These are phyloP conservation scores for Apocynum venetum DNA, from an alignment of 257 asterid genomes.

Conservation along the genomic window DNA sequence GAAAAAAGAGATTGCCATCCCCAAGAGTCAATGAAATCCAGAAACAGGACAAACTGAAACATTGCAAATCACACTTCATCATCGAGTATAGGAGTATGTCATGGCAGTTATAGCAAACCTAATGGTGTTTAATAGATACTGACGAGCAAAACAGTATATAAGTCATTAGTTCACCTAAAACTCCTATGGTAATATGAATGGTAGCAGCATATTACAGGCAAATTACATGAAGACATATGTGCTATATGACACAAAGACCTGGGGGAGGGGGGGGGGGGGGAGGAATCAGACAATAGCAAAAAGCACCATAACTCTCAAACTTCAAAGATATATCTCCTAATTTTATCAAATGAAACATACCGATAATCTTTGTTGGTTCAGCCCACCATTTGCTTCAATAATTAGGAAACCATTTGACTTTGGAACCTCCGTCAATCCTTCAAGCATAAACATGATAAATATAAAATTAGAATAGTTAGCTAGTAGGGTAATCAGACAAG, in stretches of 20 bases:
- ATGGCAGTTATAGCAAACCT: neutral
- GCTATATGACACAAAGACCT: neutral
- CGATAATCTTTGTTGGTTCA: conserved; percentile 97
- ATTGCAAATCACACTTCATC: neutral
- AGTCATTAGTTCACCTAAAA: neutral
- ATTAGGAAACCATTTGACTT: conserved; percentile 82
- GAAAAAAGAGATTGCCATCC: neutral
- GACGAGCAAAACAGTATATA: neutral
- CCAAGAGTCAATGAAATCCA: neutral
- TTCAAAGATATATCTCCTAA: neutral
- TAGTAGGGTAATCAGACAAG: conserved; percentile 4
- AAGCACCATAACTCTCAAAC: neutral
- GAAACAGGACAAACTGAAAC: too few relatives aligned
- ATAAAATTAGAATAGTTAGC: neutral
- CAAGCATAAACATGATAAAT: conserved; percentile 22
- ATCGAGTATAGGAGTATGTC: neutral
- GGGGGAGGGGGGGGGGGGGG: neutral
- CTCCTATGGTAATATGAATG: neutral
- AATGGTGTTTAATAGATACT: neutral
- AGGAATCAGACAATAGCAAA: neutral
- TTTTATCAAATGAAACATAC: conserved; percentile 47
- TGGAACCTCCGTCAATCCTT: conserved; percentile 61
- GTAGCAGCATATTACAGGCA: neutral
- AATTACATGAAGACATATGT: neutral
- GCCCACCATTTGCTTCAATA: conserved; percentile 98